Conservation (phyloP, 2,329 filamentous ascomycete species). For the Exophiala bonariae region DNA sequence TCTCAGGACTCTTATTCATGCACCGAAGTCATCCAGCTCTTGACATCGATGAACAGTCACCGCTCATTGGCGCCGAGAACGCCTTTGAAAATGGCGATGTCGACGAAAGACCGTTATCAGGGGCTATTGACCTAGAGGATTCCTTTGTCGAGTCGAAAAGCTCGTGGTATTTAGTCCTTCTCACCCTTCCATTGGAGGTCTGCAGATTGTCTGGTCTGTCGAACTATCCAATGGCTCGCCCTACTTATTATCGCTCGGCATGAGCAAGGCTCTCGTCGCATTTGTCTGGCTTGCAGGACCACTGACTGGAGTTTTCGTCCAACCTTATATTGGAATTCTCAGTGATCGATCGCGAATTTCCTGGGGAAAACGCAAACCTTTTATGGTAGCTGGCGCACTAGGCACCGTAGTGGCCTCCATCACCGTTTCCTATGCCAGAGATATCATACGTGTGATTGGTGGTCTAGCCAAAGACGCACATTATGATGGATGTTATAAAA, state of each 20-base stretch:
- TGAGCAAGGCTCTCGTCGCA: constrained; percentile 80
- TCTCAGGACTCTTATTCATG: too few relatives aligned
- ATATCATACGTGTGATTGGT: constrained; percentile 68
- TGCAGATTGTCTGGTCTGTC: constrained; percentile 95
- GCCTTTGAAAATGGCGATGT: constrained; percentile 14
- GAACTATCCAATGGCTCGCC: constrained; percentile 92
- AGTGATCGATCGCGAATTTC: constrained; percentile 73
- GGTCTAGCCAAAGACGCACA: constrained; percentile 68
- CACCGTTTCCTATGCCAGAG: constrained; percentile 71
- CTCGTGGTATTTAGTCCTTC: constrained; percentile 77
- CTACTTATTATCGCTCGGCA: constrained; percentile 74
- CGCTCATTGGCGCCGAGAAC: constrained; percentile 21
- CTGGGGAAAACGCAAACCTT: constrained; percentile 79
- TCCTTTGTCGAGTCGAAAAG: constrained; percentile 60
- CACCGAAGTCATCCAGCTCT: constrained; percentile 18
- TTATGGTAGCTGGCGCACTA: constrained; percentile 70
- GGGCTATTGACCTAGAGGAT: constrained; percentile 16
- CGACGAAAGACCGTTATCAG: constrained; percentile 13
- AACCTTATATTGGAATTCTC: constrained; percentile 78
- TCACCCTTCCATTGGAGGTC: constrained; percentile 85
- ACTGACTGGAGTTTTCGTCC: constrained; percentile 73
- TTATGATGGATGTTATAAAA: constrained; percentile 65
- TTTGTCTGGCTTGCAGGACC: constrained; percentile 84
- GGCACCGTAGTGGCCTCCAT: constrained; percentile 71
- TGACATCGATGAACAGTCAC: constrained; percentile 25